Evolutionary conservation across 352 stramenopile species (phyloP).

Genomic region (Pythium angustatum): DNA sequence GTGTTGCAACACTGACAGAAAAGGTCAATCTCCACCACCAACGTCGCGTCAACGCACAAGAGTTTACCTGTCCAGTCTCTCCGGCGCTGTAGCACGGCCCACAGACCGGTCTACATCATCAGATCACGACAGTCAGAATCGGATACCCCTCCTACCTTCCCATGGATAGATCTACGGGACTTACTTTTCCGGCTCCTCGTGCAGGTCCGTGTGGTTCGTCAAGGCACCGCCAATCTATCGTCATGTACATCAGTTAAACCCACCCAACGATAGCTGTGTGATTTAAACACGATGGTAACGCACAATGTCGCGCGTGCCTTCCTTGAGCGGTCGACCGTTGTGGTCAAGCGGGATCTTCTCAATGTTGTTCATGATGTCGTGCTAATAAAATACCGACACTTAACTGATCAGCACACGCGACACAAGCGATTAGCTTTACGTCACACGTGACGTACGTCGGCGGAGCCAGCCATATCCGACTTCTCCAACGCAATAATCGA

Average conservation of each 20-base stretch:
- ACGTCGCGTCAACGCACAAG: no score
- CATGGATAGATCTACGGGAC: not conserved
- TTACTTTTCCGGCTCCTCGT: conserved; percentile 53
- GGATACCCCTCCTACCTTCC: not conserved
- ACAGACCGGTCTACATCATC: conserved; percentile 45
- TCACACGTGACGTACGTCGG: conserved; percentile 36
- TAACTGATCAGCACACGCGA: not conserved
- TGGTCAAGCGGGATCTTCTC: conserved; percentile 69
- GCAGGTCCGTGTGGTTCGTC: conserved; percentile 70
- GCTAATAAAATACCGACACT: conserved; percentile 22
- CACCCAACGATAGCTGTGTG: not conserved
- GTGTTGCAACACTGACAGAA: conserved; percentile 30
- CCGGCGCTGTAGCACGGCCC: conserved; percentile 81
- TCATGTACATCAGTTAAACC: not conserved
- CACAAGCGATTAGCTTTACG: not conserved
- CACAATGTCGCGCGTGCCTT: conserved; percentile 54
- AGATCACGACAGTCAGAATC: not conserved
- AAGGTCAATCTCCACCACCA: not conserved
- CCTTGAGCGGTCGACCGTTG: conserved; percentile 43
- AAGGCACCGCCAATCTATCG: conserved; percentile 65
- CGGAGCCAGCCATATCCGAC: conserved; percentile 63
- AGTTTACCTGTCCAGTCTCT: conserved; percentile 45
- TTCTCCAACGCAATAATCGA: conserved; percentile 72
- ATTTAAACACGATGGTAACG: not conserved
- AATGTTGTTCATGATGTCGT: conserved; percentile 81